phyloP scores from a whole-genome alignment of 441 rosid genomes.

The Cnidoscolus chayamansa region DNA sequence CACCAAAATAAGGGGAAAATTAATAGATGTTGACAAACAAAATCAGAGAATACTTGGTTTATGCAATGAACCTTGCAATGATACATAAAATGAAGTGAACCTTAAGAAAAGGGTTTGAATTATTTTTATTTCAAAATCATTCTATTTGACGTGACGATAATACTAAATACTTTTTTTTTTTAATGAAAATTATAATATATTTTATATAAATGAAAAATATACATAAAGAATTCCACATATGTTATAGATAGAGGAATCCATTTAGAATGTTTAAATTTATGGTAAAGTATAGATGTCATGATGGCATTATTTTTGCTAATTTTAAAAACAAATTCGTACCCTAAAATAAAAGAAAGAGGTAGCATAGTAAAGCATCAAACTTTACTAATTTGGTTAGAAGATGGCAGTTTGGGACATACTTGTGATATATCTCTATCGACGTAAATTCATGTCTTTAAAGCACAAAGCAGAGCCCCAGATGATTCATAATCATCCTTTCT shows the following conservation, averaged over 20 bases:
- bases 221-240: too few relatives aligned
- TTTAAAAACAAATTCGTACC: neutral
- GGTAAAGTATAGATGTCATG: slow-evolving; percentile 5
- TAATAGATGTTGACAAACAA: neutral
- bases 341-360: neutral
- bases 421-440: slow-evolving; percentile 20
- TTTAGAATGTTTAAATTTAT: neutral
- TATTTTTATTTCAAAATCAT: neutral
- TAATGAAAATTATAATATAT: too few relatives aligned
- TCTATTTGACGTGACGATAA: too few relatives aligned
- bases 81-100: slow-evolving; percentile 10
- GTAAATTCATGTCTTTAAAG: slow-evolving; percentile 25
- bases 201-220: too few relatives aligned
- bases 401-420: slow-evolving; percentile 23
- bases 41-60: neutral
- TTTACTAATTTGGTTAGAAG: slow-evolving; percentile 16
- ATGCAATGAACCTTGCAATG: slow-evolving; percentile 19
- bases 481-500: slow-evolving; percentile 20
- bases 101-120: slow-evolving; percentile 11
- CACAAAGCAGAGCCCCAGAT: slow-evolving; percentile 20
- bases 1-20: neutral
- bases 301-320: slow-evolving; percentile 16
- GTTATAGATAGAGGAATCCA: neutral
- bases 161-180: neutral
- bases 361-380: slow-evolving; percentile 16